These are phyloP conservation scores for Solanum verrucosum DNA, from an alignment of 257 asterid species.

Conservation along the genomic window DNA sequence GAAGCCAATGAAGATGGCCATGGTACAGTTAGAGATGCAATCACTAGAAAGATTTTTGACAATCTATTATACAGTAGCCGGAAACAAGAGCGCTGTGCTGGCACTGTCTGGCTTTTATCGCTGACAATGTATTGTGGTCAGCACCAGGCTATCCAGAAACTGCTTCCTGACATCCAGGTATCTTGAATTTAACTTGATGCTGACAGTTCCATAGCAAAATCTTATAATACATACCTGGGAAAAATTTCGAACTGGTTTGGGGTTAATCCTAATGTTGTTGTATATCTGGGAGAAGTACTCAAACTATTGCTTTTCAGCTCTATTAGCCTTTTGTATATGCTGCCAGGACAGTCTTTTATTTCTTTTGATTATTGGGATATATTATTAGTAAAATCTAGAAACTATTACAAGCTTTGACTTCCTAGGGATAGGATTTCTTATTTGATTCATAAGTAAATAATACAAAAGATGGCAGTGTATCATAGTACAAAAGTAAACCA, in stretches of 20 bases:
- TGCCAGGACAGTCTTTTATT: background rate
- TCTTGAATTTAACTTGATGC: constrained; percentile 9
- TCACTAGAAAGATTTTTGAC: constrained; percentile 86
- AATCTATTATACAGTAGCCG: constrained; percentile 79
- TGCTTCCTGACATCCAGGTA: constrained; percentile 99
- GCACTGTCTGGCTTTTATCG: constrained; percentile 95
- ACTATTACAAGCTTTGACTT: background rate
- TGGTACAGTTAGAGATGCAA: constrained; percentile 64
- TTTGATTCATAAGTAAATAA: background rate
- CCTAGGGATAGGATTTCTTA: background rate
- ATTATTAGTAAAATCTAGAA: background rate
- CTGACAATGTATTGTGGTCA: constrained; percentile 87
- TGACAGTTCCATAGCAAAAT: background rate
- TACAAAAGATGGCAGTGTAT: background rate
- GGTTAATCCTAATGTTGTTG: background rate
- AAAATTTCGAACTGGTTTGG: background rate
- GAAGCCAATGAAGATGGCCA: constrained; percentile 50
- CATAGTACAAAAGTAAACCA: background rate
- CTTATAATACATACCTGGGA: background rate
- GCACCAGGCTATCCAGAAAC: constrained; percentile 61
- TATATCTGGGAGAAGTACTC: background rate
- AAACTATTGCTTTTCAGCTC: background rate
- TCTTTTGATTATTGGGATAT: background rate
- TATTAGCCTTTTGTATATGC: background rate
- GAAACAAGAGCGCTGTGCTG: constrained; percentile 98